Conservation (phyloP, 768 basidiomycete species). For the Lentinus brumalis region DNA sequence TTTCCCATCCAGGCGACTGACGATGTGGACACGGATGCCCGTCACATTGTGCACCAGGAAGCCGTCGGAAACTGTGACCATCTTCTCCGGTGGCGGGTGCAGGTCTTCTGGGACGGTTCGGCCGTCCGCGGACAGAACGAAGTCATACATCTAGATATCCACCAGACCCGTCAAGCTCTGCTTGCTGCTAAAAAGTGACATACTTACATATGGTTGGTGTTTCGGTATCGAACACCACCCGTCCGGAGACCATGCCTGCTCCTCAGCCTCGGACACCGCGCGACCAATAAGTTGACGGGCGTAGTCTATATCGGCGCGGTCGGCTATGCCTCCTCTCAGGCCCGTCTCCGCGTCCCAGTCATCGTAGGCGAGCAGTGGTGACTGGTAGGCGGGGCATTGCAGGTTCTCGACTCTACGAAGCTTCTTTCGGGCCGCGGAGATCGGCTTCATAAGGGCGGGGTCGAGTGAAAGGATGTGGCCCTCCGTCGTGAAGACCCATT, state of each 20-base stretch:
- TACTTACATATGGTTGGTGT: slow-evolving; percentile 67
- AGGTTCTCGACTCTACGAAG: slow-evolving; percentile 64
- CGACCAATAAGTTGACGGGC: slow-evolving; percentile 68
- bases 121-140: slow-evolving; percentile 70
- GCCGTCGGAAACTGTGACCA: slow-evolving; percentile 64
- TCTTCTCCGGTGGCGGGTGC: slow-evolving; percentile 66
- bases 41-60: slow-evolving; percentile 76
- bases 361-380: slow-evolving; percentile 41
- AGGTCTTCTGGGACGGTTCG: slow-evolving; percentile 61
- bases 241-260: slow-evolving; percentile 60
- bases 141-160: slow-evolving; percentile 73
- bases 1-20: slow-evolving; percentile 76
- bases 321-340: slow-evolving; percentile 68
- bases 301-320: slow-evolving; percentile 79
- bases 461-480: slow-evolving; percentile 84
- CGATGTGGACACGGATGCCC: slow-evolving; percentile 77
- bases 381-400: slow-evolving; percentile 73
- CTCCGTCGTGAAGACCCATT: slow-evolving; percentile 94
- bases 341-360: slow-evolving; percentile 41
- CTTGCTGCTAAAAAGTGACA: background rate
- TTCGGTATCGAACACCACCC: slow-evolving; percentile 79
- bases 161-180: background rate
- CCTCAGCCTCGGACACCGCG: slow-evolving; percentile 49
- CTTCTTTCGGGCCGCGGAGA: slow-evolving; percentile 59
- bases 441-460: slow-evolving; percentile 50